phyloP scores from a whole-genome alignment of 2,329 filamentous ascomycete genomes.

The Beauveria bassiana region DNA sequence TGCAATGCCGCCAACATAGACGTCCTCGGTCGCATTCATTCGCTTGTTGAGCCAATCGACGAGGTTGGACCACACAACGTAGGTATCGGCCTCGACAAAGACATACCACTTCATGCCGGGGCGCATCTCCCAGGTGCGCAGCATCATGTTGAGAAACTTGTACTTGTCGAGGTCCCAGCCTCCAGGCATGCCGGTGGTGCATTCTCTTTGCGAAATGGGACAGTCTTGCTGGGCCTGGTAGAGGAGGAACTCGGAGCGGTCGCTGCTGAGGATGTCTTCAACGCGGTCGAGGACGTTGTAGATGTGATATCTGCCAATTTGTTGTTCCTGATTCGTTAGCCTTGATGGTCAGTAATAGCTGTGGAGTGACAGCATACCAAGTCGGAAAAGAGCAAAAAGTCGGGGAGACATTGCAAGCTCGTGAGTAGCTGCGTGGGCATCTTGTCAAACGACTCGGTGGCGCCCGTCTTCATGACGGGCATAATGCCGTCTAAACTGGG shows the following conservation, averaged over 20 bases:
- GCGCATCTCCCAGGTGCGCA: slow-evolving; percentile 46
- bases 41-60: slow-evolving; percentile 39
- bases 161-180: slow-evolving; percentile 53
- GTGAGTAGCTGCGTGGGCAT: slow-evolving; percentile 50
- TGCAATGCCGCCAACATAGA: slow-evolving; percentile 45
- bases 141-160: slow-evolving; percentile 52
- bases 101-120: slow-evolving; percentile 51
- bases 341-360: too few species aligned
- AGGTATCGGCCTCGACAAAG: slow-evolving; percentile 52
- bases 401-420: slow-evolving; percentile 43
- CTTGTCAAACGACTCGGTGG: slow-evolving; percentile 46
- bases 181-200: slow-evolving; percentile 25
- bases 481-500: slow-evolving; percentile 36
- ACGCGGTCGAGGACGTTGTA: slow-evolving; percentile 35
- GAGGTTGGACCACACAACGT: slow-evolving; percentile 48
- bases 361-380: slow-evolving; percentile 22
- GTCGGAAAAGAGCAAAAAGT: slow-evolving; percentile 52
- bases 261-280: slow-evolving; percentile 27
- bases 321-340: slow-evolving; percentile 32
- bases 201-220: slow-evolving; percentile 38
- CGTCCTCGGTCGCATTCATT: slow-evolving; percentile 34
- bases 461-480: slow-evolving; percentile 52
- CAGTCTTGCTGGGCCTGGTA: slow-evolving; percentile 39
- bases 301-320: slow-evolving; percentile 38
- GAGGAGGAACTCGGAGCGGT: slow-evolving; percentile 37